Evolutionary conservation across 768 basidiomycete species (phyloP).

Genomic region (Xerocomellus amylosporus): DNA sequence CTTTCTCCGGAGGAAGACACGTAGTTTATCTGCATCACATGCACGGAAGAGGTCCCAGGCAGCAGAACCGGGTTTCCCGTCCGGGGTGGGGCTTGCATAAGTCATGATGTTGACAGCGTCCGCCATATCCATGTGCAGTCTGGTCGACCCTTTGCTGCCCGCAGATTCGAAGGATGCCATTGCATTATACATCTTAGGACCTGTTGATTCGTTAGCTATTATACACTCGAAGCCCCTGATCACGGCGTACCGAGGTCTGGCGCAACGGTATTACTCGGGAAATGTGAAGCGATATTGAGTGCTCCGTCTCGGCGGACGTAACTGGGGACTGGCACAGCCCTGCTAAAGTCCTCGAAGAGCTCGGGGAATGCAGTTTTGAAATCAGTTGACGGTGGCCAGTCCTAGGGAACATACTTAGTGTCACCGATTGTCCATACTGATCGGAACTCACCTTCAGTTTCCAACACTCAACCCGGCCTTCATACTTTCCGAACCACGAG

Average conservation of each 20-base stretch:
- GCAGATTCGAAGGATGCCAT: slow-evolving; percentile 64
- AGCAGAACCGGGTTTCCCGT: slow-evolving; percentile 68
- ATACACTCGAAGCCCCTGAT: not conserved
- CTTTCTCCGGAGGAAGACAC: slow-evolving; percentile 67
- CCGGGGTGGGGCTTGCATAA: slow-evolving; percentile 56
- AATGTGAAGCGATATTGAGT: slow-evolving; percentile 86
- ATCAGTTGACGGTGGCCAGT: slow-evolving; percentile 89
- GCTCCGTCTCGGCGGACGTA: slow-evolving; percentile 90
- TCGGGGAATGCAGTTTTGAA: slow-evolving; percentile 83
- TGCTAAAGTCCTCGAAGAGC: slow-evolving; percentile 80
- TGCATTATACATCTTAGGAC: slow-evolving; percentile 95
- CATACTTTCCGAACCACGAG: slow-evolving; percentile 66
- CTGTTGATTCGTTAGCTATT: slow-evolving; percentile 36
- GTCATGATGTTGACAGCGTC: slow-evolving; percentile 94
- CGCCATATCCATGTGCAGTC: slow-evolving; percentile 93
- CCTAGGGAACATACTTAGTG: slow-evolving; percentile 42
- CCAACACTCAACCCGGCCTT: slow-evolving; percentile 54
- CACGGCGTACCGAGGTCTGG: slow-evolving; percentile 71
- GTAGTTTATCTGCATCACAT: slow-evolving; percentile 75
- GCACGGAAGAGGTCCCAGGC: slow-evolving; percentile 91
- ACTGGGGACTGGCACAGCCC: slow-evolving; percentile 81
- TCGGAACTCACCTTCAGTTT: slow-evolving; percentile 66
- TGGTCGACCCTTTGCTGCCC: slow-evolving; percentile 80
- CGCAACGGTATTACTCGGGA: slow-evolving; percentile 71
- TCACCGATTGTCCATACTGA: not conserved